Percentiles rank a stretch among this genome's conserved stretches.
Evolutionary conservation across 2,329 filamentous ascomycete genomes (phyloP).

Genomic region (Fusarium continuum): DNA sequence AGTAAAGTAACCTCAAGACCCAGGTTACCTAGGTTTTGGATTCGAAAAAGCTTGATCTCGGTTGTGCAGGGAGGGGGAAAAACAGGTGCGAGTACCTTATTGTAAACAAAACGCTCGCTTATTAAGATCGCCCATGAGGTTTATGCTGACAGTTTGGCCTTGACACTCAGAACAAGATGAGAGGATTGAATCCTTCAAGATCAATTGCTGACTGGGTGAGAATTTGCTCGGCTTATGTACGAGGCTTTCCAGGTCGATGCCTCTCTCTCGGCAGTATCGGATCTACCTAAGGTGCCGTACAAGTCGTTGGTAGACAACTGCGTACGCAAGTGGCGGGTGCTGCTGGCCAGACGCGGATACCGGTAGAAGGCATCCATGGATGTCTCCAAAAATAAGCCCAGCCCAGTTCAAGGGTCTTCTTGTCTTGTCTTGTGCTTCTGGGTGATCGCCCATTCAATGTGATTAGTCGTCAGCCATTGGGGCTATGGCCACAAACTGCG

Average conservation of each 20-base stretch:
- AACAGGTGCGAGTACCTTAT: too few species aligned
- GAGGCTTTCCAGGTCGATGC: constrained; percentile 6
- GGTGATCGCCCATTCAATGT: not conserved
- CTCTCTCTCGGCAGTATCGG: constrained; percentile 32
- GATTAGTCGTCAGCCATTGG: constrained; percentile 32
- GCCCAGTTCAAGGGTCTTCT: not conserved
- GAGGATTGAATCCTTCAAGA: not conserved
- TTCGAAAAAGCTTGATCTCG: constrained; percentile 27
- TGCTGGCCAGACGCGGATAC: not conserved
- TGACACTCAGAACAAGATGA: not conserved
- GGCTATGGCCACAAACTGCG: constrained; percentile 8
- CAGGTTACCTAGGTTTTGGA: not conserved
- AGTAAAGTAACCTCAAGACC: too few species aligned
- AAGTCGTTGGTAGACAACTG: constrained; percentile 22
- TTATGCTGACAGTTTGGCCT: not conserved
- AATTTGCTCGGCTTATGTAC: constrained; percentile 24
- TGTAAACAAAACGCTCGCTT: constrained; percentile 21
- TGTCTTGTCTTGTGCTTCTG: too few species aligned
- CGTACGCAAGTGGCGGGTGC: constrained; percentile 38
- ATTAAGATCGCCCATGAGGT: constrained; percentile 17
- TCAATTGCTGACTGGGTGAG: constrained; percentile 15
- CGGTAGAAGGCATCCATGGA: not conserved
- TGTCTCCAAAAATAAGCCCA: constrained; percentile 34
- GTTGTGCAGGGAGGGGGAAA: not conserved
- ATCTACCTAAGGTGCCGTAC: constrained; percentile 19